These are phyloP conservation scores for Puccinia polysora DNA, from an alignment of 1,284 basidiomycete species.

Conservation along the genomic window DNA sequence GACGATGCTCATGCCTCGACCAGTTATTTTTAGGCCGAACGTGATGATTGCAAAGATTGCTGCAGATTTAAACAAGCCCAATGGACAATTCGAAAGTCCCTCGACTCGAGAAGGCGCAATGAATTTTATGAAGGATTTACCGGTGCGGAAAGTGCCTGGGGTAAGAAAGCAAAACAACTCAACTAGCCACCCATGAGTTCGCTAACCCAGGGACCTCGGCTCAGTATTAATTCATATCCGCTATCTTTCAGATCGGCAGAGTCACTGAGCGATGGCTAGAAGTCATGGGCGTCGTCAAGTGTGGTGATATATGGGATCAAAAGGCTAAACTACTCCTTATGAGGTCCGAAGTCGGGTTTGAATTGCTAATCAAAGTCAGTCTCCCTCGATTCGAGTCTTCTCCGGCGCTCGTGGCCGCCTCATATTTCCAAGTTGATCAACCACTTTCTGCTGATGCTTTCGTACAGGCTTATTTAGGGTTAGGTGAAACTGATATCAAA, in stretches of 20 bases:
- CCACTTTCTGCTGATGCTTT: background rate
- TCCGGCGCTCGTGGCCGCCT: too few relatives aligned
- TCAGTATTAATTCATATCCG: background rate
- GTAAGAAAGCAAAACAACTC: background rate
- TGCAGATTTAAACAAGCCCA: constrained; percentile 21
- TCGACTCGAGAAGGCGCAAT: constrained; percentile 1
- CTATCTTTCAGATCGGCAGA: constrained; percentile 11
- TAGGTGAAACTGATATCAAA: constrained; percentile 22
- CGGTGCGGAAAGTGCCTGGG: constrained; percentile 26
- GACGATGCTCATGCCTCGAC: too few relatives aligned
- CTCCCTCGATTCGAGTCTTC: background rate
- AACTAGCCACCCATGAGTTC: too few relatives aligned
- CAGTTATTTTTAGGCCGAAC: background rate
- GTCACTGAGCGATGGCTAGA: constrained; percentile 31
- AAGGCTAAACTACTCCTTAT: constrained; percentile 19
- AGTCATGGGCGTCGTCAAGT: constrained; percentile 8
- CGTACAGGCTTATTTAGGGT: constrained; percentile 22
- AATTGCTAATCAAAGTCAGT: constrained; percentile 3
- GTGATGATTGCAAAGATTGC: constrained; percentile 28
- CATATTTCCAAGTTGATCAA: background rate
- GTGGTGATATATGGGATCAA: constrained; percentile 22
- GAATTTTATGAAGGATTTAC: constrained; percentile 32
- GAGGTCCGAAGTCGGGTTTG: constrained; percentile 7
- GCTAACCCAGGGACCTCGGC: too few relatives aligned
- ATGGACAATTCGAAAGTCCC: constrained; percentile 28